These are phyloP conservation scores for Sporothrix protearum DNA, from an alignment of 2,329 filamentous ascomycete genomes.

Conservation along the genomic window DNA sequence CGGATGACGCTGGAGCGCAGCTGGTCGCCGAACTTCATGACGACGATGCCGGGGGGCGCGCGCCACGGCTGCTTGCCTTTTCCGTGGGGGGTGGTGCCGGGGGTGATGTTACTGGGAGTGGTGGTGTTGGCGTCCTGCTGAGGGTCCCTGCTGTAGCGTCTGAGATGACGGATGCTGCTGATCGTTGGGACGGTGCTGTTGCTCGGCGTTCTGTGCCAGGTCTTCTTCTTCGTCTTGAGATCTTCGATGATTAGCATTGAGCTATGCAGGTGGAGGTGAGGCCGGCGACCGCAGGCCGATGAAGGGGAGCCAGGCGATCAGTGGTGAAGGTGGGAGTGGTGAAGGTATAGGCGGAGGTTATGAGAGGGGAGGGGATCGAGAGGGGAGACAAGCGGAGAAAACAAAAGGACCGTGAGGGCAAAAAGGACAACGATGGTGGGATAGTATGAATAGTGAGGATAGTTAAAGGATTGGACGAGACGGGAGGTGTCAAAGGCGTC, in stretches of 20 bases:
- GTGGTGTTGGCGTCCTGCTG: background rate
- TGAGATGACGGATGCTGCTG: conserved; percentile 15
- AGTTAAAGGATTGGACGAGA: background rate
- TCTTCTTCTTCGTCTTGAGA: conserved; percentile 41
- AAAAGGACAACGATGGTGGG: background rate
- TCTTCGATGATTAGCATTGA: conserved; percentile 53
- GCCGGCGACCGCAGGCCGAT: conserved; percentile 15
- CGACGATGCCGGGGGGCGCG: conserved; percentile 50
- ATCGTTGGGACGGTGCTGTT: conserved; percentile 12
- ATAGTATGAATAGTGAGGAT: background rate
- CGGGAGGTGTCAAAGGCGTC: background rate
- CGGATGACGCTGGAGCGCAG: conserved; percentile 91
- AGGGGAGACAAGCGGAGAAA: background rate
- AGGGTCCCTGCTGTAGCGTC: conserved; percentile 8
- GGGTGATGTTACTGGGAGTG: background rate
- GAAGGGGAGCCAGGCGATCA: background rate
- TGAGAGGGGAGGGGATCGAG: background rate
- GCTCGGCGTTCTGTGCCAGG: conserved; percentile 37
- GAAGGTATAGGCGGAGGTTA: background rate
- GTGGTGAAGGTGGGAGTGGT: background rate
- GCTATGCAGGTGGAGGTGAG: background rate
- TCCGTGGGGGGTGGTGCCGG: background rate
- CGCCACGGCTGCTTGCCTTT: conserved; percentile 31
- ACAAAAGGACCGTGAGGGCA: background rate
- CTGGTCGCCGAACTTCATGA: conserved; percentile 92